Base-by-base conservation (phyloP, 331 rosid genomes). In the Acacia pycnantha region DNA sequence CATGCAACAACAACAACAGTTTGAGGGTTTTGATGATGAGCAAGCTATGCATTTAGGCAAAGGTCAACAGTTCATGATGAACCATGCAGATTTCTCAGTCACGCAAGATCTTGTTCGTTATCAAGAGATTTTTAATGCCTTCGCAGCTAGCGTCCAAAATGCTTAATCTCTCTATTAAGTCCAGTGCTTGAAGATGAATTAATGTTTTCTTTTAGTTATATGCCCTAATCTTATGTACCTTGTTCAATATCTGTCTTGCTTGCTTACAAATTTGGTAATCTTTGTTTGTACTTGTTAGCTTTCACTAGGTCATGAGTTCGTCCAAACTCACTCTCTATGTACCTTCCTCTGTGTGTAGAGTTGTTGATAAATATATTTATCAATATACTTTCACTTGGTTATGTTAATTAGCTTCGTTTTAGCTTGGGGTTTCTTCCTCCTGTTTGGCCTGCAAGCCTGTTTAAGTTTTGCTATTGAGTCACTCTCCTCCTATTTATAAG, bases 131-230 rank as follows among this genome's bases (percentile, higher is more conserved):
- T 46, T 83, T 41, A 84, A 51, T 77, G 84, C 90, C 51, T 84
- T 89, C 70, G 85, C 88, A 3, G 78, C 92, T 2, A 89, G 89
- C 81, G 78, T 92, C 75, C 89, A 92, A 11, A 91, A 94, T 86
- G 86, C 89, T 78, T 83, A 70, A 70, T 41, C 46, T 76, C 8
- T 31, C 4, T 21, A 12, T 27, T 13, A 29, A 2, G 22, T 15
- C 21, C 70, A 13, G 69, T 64, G 41, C 6, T 64, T 64, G 69
- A 11, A 58, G 65, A 65, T 65, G 43, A 33, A 31, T 65, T 21
- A 7, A 29, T 64, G 22, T 16, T 15, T 29, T 31, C 43, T 71
- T 75, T 40, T 75, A 53, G 9, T 29, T 65, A 65, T 35, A 18
- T 66, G 37, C 59, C 71, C 31, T 14, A 29, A 12, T 53, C 14